phyloP scores from a whole-genome alignment of 495 filamentous ascomycete species.

The Hypomontagnella submonticulosa region DNA sequence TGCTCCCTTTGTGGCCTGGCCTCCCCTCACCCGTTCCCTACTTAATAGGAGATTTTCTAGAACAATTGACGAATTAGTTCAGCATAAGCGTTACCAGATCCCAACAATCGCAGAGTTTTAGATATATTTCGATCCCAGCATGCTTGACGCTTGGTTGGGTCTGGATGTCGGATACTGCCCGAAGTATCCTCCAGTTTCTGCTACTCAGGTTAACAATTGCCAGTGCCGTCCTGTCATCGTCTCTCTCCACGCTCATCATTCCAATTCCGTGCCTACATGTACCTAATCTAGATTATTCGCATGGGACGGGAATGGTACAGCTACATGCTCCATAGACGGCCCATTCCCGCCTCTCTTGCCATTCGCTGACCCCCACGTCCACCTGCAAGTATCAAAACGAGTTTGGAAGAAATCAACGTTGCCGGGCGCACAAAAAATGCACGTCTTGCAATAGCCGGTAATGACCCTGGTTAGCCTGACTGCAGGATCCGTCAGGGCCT shows the following conservation, averaged over 20 bases:
- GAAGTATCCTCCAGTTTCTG: too few species aligned
- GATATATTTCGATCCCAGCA: background rate
- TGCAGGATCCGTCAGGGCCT: slow-evolving; percentile 22
- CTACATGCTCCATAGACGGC: too few species aligned
- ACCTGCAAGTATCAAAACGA: slow-evolving; percentile 12
- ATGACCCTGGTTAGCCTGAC: slow-evolving; percentile 10
- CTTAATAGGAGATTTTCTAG: slow-evolving; percentile 14
- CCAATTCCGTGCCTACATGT: slow-evolving; percentile 11
- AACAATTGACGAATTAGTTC: background rate
- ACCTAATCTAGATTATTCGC: slow-evolving; percentile 32
- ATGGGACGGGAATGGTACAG: slow-evolving; percentile 18
- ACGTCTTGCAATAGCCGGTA: slow-evolving; percentile 25
- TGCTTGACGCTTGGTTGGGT: background rate
- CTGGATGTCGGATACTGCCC: background rate
- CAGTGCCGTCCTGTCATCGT: background rate
- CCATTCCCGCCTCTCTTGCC: background rate
- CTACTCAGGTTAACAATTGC: background rate
- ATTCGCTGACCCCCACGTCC: slow-evolving; percentile 26
- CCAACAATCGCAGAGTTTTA: background rate
- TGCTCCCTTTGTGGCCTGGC: background rate
- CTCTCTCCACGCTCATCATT: background rate
- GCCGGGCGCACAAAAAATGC: slow-evolving; percentile 4
- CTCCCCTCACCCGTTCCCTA: background rate
- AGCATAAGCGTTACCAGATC: too few species aligned
- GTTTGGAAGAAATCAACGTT: background rate